Conservation (phyloP, 257 asterid genomes). For the Nicotiana attenuata region DNA sequence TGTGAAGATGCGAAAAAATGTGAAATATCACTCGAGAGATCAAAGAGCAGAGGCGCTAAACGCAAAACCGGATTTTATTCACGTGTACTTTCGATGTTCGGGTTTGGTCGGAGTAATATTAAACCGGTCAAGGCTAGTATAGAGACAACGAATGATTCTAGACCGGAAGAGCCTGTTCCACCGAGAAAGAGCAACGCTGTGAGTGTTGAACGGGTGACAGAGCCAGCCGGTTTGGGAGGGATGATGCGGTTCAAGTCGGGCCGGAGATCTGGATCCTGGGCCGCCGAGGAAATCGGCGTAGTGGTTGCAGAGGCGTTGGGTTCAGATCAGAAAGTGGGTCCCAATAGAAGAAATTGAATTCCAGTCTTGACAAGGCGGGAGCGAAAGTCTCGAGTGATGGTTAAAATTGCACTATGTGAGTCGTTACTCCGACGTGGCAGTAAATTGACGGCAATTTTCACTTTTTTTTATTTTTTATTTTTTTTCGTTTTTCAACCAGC, state of each 20-base stretch:
- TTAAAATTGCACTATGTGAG: not conserved
- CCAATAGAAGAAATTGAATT: constrained; percentile 21
- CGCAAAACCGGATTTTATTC: constrained; percentile 45
- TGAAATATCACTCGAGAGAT: constrained; percentile 28
- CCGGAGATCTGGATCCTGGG: constrained; percentile 55
- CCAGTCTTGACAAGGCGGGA: constrained; percentile 2
- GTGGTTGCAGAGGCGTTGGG: constrained; percentile 18
- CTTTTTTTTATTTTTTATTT: too few relatives aligned
- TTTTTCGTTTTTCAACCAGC: not conserved
- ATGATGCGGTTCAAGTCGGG: constrained; percentile 64
- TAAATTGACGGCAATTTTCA: not conserved
- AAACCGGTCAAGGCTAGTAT: constrained; percentile 30
- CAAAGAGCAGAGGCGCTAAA: constrained; percentile 29
- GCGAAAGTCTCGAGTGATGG: not conserved
- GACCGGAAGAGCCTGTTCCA: constrained; percentile 23
- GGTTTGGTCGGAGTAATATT: constrained; percentile 24
- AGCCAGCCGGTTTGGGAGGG: constrained; percentile 65
- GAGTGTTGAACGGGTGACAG: constrained; percentile 29
- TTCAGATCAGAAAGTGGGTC: constrained; percentile 25
- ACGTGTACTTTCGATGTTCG: constrained; percentile 41
- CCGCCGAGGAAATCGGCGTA: constrained; percentile 42
- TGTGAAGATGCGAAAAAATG: constrained; percentile 24
- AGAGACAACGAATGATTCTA: constrained; percentile 21
- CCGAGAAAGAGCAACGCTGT: constrained; percentile 31
- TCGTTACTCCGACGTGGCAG: constrained; percentile 10